Evolutionary conservation across 2,329 filamentous ascomycete species (phyloP).

Genomic region (Ceratocystiopsis brevicomis): DNA sequence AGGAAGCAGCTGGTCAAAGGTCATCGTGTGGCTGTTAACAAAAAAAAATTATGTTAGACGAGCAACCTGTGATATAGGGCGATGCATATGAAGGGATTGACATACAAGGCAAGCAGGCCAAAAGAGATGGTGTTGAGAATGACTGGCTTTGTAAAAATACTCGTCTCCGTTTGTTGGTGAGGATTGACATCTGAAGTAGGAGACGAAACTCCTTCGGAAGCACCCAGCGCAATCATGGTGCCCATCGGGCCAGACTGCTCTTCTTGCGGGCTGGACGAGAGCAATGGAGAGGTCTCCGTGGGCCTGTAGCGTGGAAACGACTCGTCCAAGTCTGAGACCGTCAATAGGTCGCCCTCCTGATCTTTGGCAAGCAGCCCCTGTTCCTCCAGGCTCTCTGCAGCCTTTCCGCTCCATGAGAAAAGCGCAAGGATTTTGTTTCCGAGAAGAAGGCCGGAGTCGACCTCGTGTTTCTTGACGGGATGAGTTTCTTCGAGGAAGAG

Average conservation of each 20-base stretch:
- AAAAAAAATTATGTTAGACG: background rate
- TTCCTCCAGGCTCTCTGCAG: background rate
- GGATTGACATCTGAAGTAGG: too few relatives aligned
- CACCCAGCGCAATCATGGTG: slow-evolving; percentile 11
- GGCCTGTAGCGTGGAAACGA: slow-evolving; percentile 51
- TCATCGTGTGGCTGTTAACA: slow-evolving; percentile 67
- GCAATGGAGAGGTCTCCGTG: slow-evolving; percentile 21
- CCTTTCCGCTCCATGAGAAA: slow-evolving; percentile 16
- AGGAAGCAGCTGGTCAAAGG: slow-evolving; percentile 83
- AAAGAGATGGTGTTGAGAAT: slow-evolving; percentile 77
- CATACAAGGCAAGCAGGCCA: slow-evolving; percentile 87
- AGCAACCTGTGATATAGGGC: slow-evolving; percentile 8
- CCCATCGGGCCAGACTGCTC: slow-evolving; percentile 12
- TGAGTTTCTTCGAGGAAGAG: slow-evolving; percentile 93
- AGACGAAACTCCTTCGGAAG: slow-evolving; percentile 11
- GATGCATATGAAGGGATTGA: slow-evolving; percentile 12
- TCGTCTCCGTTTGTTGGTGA: slow-evolving; percentile 1
- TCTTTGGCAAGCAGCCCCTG: too few relatives aligned
- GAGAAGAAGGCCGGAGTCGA: slow-evolving; percentile 57
- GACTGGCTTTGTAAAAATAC: slow-evolving; percentile 68
- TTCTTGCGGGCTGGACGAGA: slow-evolving; percentile 7
- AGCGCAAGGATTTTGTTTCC: slow-evolving; percentile 49
- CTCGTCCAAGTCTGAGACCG: slow-evolving; percentile 28
- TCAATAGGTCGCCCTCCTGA: too few relatives aligned
- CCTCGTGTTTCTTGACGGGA: slow-evolving; percentile 54